phyloP scores from a whole-genome alignment of 495 filamentous ascomycete species.

The Daldinia grandis region DNA sequence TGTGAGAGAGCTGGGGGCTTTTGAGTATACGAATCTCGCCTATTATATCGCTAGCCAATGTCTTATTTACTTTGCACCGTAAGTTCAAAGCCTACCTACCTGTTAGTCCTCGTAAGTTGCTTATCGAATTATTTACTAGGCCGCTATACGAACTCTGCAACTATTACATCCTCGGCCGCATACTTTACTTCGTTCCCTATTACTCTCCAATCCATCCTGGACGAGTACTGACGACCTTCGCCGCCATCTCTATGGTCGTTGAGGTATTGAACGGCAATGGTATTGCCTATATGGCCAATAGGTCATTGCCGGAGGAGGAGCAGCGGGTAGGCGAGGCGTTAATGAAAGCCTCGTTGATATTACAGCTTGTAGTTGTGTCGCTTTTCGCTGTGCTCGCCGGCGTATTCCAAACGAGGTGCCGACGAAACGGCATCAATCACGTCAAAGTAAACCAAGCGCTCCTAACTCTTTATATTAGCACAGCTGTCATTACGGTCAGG shows the following conservation, averaged over 20 bases:
- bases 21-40: slow-evolving; percentile 62
- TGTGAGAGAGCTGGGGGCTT: slow-evolving; percentile 64
- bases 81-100: slow-evolving; percentile 44
- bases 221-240: slow-evolving; percentile 78
- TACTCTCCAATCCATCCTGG: slow-evolving; percentile 80
- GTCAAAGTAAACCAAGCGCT: slow-evolving; percentile 66
- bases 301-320: slow-evolving; percentile 50
- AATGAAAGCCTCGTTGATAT: slow-evolving; percentile 70
- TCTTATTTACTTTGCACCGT: slow-evolving; percentile 72
- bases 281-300: slow-evolving; percentile 67
- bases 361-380: slow-evolving; percentile 71
- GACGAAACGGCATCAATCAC: slow-evolving; percentile 60
- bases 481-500: slow-evolving; percentile 65
- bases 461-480: slow-evolving; percentile 69
- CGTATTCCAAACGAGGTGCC: slow-evolving; percentile 68
- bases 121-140: slow-evolving; percentile 46
- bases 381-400: slow-evolving; percentile 67
- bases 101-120: not conserved
- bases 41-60: slow-evolving; percentile 69
- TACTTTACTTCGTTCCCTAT: slow-evolving; percentile 81
- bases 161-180: slow-evolving; percentile 78
- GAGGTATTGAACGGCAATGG: slow-evolving; percentile 75
- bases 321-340: slow-evolving; percentile 65
- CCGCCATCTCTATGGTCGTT: slow-evolving; percentile 67
- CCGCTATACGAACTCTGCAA: slow-evolving; percentile 78